These are phyloP conservation scores for Metarhizium brunneum DNA, from an alignment of 2,329 filamentous ascomycete genomes.

Conservation along the genomic window DNA sequence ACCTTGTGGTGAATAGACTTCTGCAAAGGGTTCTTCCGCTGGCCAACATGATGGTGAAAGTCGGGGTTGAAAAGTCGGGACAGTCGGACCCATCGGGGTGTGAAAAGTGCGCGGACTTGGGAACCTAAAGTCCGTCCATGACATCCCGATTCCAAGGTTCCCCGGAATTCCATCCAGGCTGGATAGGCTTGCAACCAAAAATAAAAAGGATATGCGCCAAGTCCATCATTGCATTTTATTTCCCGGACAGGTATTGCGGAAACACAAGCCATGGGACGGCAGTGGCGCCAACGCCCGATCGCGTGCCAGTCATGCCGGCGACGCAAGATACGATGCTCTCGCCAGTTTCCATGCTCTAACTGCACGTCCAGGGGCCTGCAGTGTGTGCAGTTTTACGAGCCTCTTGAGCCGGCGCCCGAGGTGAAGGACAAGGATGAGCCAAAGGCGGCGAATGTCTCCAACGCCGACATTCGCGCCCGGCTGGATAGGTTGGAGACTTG, in stretches of 20 bases:
- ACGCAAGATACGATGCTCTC: constrained; percentile 23
- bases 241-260: background rate
- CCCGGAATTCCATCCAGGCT: background rate
- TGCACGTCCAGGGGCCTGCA: constrained; percentile 20
- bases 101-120: background rate
- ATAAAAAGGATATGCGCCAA: background rate
- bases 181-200: background rate
- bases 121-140: background rate
- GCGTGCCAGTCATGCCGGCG: constrained; percentile 22
- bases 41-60: too few species aligned
- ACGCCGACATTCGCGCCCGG: constrained; percentile 1
- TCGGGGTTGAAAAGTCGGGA: too few species aligned
- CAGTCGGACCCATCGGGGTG: background rate
- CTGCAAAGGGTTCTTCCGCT: too few species aligned
- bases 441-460: background rate
- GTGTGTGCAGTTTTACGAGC: constrained; percentile 11
- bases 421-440: background rate
- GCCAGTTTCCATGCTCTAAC: constrained; percentile 23
- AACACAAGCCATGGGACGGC: constrained; percentile 14
- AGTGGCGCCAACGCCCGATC: constrained; percentile 21
- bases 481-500: constrained; percentile 2
- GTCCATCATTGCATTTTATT: background rate
- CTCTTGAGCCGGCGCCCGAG: background rate
- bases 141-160: background rate
- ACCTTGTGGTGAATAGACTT: too few species aligned